Conservation (phyloP, 495 filamentous ascomycete genomes). For the Saxophila tyrrhenica region DNA sequence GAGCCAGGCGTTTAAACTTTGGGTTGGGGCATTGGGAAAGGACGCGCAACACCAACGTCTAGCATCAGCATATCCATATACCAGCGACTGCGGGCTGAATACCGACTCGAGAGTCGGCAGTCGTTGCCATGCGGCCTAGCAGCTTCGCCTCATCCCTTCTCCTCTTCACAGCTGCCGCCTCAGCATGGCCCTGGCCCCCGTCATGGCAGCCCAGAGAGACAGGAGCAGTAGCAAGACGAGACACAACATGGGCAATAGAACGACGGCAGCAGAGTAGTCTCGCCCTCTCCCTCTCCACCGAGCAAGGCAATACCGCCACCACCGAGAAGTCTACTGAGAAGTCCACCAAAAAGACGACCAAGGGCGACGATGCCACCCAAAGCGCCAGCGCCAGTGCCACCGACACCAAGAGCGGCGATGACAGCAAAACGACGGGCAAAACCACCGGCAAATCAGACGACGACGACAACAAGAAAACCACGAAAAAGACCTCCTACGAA, state of each 20-base stretch:
- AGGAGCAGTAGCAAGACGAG: not conserved
- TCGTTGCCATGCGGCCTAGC: slow-evolving; percentile 27
- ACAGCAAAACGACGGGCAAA: slow-evolving; percentile 17
- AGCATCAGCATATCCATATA: not conserved
- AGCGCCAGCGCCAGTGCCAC: not conserved
- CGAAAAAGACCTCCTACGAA: slow-evolving; percentile 12
- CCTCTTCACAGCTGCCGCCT: slow-evolving; percentile 25
- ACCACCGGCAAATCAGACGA: slow-evolving; percentile 1
- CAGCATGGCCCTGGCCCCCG: slow-evolving; percentile 20
- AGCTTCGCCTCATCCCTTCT: slow-evolving; percentile 23
- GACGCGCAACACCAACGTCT: not conserved
- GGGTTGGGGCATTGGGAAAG: not conserved
- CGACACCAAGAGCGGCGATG: not conserved
- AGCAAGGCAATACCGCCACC: not conserved
- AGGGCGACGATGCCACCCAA: not conserved
- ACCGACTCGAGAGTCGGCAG: slow-evolving; percentile 1
- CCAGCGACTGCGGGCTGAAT: not conserved
- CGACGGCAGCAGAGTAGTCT: not conserved
- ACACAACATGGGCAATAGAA: not conserved
- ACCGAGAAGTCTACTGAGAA: not conserved
- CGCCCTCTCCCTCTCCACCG: not conserved
- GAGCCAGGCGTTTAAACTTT: not conserved
- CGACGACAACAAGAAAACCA: slow-evolving; percentile 1
- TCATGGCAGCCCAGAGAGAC: slow-evolving; percentile 16
- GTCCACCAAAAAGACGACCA: not conserved